Base-by-base conservation (phyloP, 164 flowering plant species). In the Piper longum region DNA sequence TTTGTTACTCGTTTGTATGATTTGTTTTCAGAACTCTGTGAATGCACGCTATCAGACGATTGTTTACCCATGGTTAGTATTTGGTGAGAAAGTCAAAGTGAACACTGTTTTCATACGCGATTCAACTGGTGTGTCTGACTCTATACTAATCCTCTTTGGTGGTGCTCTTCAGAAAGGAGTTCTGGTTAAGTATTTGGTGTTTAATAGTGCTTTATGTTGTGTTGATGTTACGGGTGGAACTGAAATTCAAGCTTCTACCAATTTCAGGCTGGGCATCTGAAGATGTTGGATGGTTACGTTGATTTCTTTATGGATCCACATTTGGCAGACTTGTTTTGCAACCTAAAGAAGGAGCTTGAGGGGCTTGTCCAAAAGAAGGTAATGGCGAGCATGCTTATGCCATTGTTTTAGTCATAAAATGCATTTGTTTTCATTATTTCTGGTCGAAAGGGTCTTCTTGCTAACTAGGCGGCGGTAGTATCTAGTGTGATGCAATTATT, bases 31-130 rank as follows among this genome's bases (percentile, higher is more conserved):
- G 98, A 93, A 93, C 67, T 93, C 96, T 56, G 97, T 90, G 58
- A 93, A 93, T 79, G 86, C 99, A 42, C 95, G 97, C 17, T 88
- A 85, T 74, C 91, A 86, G 71, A 93, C 96, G 48, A 88, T 93
- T 67, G 83, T 87, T 16, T 87, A 88, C 64, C 99, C 99, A 19
- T 93, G 99, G 99, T 71, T 93, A 71, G 89, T 93, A 41, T 90
- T 93, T 73, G 95, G 96, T 7, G 97, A 93, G 68, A 93, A 93
- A 81, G 92, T 93, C 42, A 93, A 88, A 74, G 99, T 93, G 63
- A 90, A 93, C 69, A 73, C 95, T 13, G 96, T 93, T 54, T 84
- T 88, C 73, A 73, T 93, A 71, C 97, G 97, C 42, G 99, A 93
- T 73, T 93, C 99, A 41, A 93, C 97, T 62, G 99, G 95, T 18